A percentile compares a stretch with the other conserved stretches of the same genome.
phyloP scores from a whole-genome alignment of 164 flowering plant species.

The Tetracentron sinense region DNA sequence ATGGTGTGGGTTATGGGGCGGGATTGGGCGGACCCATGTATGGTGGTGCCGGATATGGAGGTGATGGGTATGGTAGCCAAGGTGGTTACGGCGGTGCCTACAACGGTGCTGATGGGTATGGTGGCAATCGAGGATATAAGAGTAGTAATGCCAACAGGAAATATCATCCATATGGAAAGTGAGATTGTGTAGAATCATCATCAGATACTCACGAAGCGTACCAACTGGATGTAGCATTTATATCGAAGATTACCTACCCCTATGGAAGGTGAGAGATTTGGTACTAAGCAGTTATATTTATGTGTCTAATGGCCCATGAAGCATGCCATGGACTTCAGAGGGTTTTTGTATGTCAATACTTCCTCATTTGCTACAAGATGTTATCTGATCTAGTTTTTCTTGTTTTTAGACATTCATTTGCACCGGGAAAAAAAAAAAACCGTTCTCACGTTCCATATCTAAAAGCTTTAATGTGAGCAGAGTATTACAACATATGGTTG shows the following conservation, averaged over 20 bases:
- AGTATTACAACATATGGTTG: too few relatives aligned
- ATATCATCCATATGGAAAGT: conserved; percentile 44
- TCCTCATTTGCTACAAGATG: too few relatives aligned
- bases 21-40: conserved; percentile 50
- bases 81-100: conserved; percentile 30
- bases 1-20: conserved; percentile 41
- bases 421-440: too few relatives aligned
- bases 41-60: conserved; percentile 35
- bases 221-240: too few relatives aligned
- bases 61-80: conserved; percentile 25
- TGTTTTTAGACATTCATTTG: too few relatives aligned
- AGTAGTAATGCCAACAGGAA: conserved; percentile 26
- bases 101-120: conserved; percentile 21
- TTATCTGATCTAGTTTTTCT: too few relatives aligned
- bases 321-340: too few relatives aligned
- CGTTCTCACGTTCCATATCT: too few relatives aligned
- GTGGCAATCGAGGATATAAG: conserved; percentile 29
- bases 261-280: neutral
- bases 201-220: neutral
- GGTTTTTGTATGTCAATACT: too few relatives aligned
- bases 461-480: too few relatives aligned
- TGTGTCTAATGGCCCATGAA: too few relatives aligned
- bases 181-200: neutral
- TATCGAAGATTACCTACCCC: neutral
- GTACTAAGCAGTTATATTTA: too few relatives aligned